Evolutionary conservation across 2,329 filamentous ascomycete species (phyloP), one percentile per base, ranked within the genome.

Genomic region (Ceratocystis cacaofunesta): DNA sequence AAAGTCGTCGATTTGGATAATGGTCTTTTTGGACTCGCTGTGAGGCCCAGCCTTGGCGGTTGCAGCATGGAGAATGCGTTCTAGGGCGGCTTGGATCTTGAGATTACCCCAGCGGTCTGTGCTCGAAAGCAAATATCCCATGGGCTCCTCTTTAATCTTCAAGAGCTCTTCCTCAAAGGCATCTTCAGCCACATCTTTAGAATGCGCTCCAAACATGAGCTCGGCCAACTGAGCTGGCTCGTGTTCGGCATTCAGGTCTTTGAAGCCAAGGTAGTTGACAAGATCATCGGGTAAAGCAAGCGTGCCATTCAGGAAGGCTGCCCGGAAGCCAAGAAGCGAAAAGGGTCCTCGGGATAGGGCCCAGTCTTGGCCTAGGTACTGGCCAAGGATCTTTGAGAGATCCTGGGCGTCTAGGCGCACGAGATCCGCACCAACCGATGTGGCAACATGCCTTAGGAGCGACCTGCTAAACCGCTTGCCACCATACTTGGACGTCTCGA

Each of bases 1-100:
- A 71, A 90, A 88, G 72, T 97, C 90, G 72, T 88, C 84, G 12
- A 96, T 77, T 70, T 90, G 90, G 48, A 95, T 79, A 66, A 97
- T 85, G 6, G 91, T 79, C 28, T 79, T 79, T 25, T 73, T 79
- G 72, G 70, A 72, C 70, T 72, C 70, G 17, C 8, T 15, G 5
- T 69, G 60, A 32, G 69, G 68, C 5, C 73, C 69, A 22, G 73
- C 69, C 65, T 74, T 76, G 22, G 71, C 65, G 30, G 80, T 75
- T 3, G 78, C 77, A 1, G 79, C 77, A 57, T 76, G 74, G 30
- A 85, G 74, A n/a, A 88, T 74, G 60, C 80, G 77, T 60, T 85
- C 82, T 52, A 88, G 70, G 5, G 81, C 77, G 41, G 80, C 77
- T 63, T 79, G 79, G 67, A 85, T 76, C 72, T 87, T 87, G 46